Evolutionary conservation across 2,329 filamentous ascomycete genomes (phyloP).

Genomic region (Tolypocladium nubicola): DNA sequence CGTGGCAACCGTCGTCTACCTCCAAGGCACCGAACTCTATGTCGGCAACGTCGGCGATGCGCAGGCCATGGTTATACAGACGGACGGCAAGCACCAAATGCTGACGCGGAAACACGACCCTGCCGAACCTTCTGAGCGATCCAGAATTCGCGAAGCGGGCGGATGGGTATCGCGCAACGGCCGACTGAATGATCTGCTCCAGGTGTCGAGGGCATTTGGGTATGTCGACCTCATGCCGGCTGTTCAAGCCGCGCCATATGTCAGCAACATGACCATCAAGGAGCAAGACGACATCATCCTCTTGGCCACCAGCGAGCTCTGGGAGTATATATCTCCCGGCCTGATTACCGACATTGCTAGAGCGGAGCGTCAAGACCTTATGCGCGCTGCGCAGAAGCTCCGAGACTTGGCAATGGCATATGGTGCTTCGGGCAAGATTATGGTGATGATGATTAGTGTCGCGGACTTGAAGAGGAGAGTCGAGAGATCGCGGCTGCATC

Average conservation of each 20-base stretch:
- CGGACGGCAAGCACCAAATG: slow-evolving; percentile 71
- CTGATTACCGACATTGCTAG: slow-evolving; percentile 86
- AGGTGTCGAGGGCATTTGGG: slow-evolving; percentile 90
- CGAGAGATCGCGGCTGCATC: slow-evolving; percentile 61
- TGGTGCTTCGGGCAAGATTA: slow-evolving; percentile 86
- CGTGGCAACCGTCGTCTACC: slow-evolving; percentile 83
- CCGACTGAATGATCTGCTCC: slow-evolving; percentile 80
- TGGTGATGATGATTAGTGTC: slow-evolving; percentile 98
- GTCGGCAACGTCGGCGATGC: slow-evolving; percentile 94
- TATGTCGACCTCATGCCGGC: slow-evolving; percentile 88
- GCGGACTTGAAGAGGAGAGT: slow-evolving; percentile 76
- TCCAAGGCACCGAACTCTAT: slow-evolving; percentile 82
- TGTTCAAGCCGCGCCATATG: slow-evolving; percentile 82
- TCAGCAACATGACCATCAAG: slow-evolving; percentile 65
- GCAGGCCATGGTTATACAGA: slow-evolving; percentile 89
- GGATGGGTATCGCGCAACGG: slow-evolving; percentile 94
- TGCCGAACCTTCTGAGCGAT: slow-evolving; percentile 71
- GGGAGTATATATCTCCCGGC: slow-evolving; percentile 86
- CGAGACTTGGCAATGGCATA: slow-evolving; percentile 93
- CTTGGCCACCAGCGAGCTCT: slow-evolving; percentile 83
- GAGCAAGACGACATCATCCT: slow-evolving; percentile 92
- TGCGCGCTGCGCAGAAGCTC: slow-evolving; percentile 90
- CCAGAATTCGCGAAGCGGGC: slow-evolving; percentile 85
- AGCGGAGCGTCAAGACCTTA: slow-evolving; percentile 77
- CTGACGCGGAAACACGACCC: slow-evolving; percentile 91